Evolutionary conservation across 2,329 filamentous ascomycete species (phyloP).

Genomic region (Ophiostoma sp.): DNA sequence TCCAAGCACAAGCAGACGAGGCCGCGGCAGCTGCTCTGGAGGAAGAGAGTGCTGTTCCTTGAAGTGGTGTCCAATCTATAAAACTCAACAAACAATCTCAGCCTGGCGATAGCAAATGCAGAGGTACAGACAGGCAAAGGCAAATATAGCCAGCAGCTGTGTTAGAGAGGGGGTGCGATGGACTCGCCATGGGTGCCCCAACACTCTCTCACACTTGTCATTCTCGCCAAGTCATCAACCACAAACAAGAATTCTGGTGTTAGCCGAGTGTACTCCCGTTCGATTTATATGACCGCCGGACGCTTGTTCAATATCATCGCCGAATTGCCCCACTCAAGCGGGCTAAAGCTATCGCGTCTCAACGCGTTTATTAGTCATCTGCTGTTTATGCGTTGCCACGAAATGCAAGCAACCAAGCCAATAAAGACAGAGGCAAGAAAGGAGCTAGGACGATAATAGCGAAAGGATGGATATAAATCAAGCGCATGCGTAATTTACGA

Average conservation of each 20-base stretch:
- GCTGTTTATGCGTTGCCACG: slow-evolving; percentile 12
- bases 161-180: neutral
- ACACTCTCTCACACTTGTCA: neutral
- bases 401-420: neutral
- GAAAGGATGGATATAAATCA: neutral
- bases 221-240: neutral
- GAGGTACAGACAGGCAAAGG: neutral
- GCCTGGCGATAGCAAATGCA: neutral
- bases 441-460: neutral
- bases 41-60: slow-evolving; percentile 23
- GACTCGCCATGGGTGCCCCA: neutral
- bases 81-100: neutral
- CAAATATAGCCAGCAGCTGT: neutral
- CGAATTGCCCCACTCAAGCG: neutral
- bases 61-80: neutral
- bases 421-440: neutral
- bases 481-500: neutral
- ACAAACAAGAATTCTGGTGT: neutral
- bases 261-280: slow-evolving; percentile 1
- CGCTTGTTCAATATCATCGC: neutral
- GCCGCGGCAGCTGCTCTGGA: slow-evolving; percentile 45
- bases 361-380: slow-evolving; percentile 16
- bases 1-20: slow-evolving; percentile 57
- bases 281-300: neutral
- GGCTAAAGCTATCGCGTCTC: slow-evolving; percentile 1